phyloP scores from a whole-genome alignment of 176 grass and related monocot genomes.

The Puya raimondii region DNA sequence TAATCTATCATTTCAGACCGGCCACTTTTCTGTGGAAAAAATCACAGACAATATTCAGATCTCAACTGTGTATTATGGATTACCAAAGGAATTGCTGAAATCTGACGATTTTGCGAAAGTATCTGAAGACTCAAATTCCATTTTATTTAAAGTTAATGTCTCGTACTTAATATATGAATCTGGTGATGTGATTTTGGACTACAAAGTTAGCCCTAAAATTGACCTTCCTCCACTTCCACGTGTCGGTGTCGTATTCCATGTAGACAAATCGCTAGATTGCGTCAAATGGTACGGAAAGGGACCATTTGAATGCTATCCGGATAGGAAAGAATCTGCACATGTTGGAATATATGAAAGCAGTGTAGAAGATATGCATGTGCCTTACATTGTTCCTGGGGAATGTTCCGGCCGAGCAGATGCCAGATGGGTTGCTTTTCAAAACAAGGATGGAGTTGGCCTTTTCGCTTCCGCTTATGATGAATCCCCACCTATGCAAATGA shows the following conservation, averaged over 20 bases:
- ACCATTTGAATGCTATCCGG: conserved; percentile 87
- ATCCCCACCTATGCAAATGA: conserved; percentile 77
- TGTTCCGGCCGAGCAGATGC: conserved; percentile 52
- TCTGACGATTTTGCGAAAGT: conserved; percentile 12
- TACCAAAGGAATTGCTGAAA: conserved; percentile 33
- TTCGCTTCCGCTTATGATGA: conserved; percentile 47
- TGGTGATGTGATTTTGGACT: conserved; percentile 57
- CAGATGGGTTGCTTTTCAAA: conserved; percentile 58
- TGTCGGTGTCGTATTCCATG: conserved; percentile 56
- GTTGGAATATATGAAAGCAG: conserved; percentile 54
- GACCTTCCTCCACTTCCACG: conserved; percentile 78
- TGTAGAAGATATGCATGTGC: conserved; percentile 65
- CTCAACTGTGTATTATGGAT: conserved; percentile 36
- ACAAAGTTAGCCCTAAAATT: conserved; percentile 52
- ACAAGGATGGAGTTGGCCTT: conserved; percentile 39
- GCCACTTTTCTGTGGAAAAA: conserved; percentile 52
- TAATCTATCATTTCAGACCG: conserved; percentile 37
- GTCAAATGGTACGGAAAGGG: conserved; percentile 66
- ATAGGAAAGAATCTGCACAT: conserved; percentile 67
- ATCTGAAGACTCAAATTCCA: conserved; percentile 17
- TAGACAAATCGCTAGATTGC: conserved; percentile 41
- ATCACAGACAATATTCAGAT: conserved; percentile 41
- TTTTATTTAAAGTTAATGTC: conserved; percentile 36
- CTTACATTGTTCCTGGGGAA: conserved; percentile 71
- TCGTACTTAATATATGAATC: conserved; percentile 45